Evolutionary conservation across 208 protist genomes (phyloP).

Genomic region (Wallacemonas sp.): DNA sequence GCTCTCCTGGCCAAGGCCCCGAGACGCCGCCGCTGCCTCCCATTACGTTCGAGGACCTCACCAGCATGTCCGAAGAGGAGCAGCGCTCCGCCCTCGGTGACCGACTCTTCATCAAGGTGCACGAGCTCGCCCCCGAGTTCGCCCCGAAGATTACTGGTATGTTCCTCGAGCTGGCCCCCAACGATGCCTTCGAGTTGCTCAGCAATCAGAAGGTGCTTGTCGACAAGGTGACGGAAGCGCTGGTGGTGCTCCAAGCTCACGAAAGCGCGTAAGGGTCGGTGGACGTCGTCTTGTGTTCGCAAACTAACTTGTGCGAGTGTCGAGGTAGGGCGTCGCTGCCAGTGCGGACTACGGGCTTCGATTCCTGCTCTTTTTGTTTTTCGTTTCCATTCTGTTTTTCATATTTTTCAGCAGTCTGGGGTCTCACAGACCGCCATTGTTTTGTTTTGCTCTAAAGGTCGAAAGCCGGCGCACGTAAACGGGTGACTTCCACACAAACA

Average conservation of each 20-base stretch:
- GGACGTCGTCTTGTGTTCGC: too few species aligned
- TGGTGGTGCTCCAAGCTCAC: slow-evolving; percentile 73
- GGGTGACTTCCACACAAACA: too few species aligned
- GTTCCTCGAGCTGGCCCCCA: slow-evolving; percentile 82
- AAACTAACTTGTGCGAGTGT: too few species aligned
- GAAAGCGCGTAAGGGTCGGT: slow-evolving; percentile 20
- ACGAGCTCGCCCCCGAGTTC: slow-evolving; percentile 77
- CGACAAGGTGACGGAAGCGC: slow-evolving; percentile 77
- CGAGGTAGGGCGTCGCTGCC: too few species aligned
- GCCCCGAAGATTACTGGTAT: slow-evolving; percentile 89
- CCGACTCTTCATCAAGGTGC: slow-evolving; percentile 87
- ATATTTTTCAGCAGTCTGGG: background rate
- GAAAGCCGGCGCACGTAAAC: too few species aligned
- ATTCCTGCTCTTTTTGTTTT: background rate
- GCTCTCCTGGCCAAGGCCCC: slow-evolving; percentile 52
- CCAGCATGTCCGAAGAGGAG: slow-evolving; percentile 83
- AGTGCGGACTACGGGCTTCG: too few species aligned
- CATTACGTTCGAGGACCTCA: slow-evolving; percentile 80
- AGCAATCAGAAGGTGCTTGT: slow-evolving; percentile 61
- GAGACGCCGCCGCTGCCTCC: slow-evolving; percentile 83
- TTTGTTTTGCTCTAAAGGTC: background rate
- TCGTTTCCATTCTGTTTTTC: slow-evolving; percentile 12
- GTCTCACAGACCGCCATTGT: background rate
- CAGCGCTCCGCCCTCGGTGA: slow-evolving; percentile 90
- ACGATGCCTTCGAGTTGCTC: slow-evolving; percentile 71